Evolutionary conservation across 371 early-diverging fungal genomes (phyloP).

Genomic region (Mortierella sp.): DNA sequence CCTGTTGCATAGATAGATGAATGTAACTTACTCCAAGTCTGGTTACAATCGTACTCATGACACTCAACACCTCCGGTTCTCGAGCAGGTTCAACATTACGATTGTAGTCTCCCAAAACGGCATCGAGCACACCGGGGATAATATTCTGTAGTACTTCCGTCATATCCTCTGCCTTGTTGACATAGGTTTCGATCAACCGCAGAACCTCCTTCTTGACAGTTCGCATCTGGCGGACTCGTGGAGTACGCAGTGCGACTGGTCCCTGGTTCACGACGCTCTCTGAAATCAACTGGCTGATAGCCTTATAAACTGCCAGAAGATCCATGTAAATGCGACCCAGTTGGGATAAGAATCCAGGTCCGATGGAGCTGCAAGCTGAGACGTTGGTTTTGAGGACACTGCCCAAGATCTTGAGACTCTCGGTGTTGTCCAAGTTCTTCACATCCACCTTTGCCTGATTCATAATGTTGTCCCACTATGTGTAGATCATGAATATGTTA

Average conservation of each 20-base stretch:
- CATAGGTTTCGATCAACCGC: conserved; percentile 87
- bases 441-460: conserved; percentile 76
- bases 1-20: too few species aligned
- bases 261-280: conserved; percentile 80
- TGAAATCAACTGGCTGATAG: conserved; percentile 87
- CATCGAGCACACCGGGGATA: conserved; percentile 92
- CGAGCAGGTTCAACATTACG: conserved; percentile 86
- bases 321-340: conserved; percentile 90
- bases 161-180: conserved; percentile 85
- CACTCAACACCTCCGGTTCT: conserved; percentile 94
- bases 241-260: conserved; percentile 89
- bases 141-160: conserved; percentile 78
- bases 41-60: conserved; percentile 85
- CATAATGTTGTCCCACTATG: conserved; percentile 85
- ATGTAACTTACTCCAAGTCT: conserved; percentile 81
- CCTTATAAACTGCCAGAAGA: conserved; percentile 89
- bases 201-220: conserved; percentile 96
- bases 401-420: conserved; percentile 85
- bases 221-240: conserved; percentile 90
- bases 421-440: conserved; percentile 79
- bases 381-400: conserved; percentile 97
- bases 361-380: conserved; percentile 89
- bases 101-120: conserved; percentile 90
- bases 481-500: background rate
- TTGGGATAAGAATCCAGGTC: conserved; percentile 87